Base-by-base conservation (phyloP, 2,329 filamentous ascomycete genomes). In the Tolypocladium endophyticum region DNA sequence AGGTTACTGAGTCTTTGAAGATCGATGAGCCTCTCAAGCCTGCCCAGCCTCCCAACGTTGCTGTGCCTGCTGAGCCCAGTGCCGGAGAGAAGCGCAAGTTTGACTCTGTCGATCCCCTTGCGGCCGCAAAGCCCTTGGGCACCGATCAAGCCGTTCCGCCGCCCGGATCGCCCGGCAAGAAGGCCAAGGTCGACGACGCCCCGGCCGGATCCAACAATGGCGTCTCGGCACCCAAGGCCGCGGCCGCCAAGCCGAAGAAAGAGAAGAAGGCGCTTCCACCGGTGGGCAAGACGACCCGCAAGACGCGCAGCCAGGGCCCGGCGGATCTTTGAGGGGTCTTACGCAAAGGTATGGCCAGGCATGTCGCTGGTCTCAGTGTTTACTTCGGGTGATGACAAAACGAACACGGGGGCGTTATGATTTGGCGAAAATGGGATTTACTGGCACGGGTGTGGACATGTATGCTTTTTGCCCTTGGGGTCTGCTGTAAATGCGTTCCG, bases 241-340 rank as follows among this genome's bases (percentile, higher is more conserved):
- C 65, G 12, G 67, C 61, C 20, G 64, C 66, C 11, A 68, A 66
- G 36, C 63, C 66, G 14, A 74, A 70, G 65, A 76, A 74, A 62
- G 70, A 73, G 18, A 76, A 76, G 66, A 76, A 71, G 60, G 61
- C 63, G n/a, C 58, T 65, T 25, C 66, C 71, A 0, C 58, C 63
- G 2, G 71, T 71, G 20, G 75, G 75, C 23, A 71, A 61, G 59
- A 75, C 76, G 8, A 69, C 70, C 54, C 71, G 75, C 52, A 77
- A 76, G 72, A 77, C 75, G 9, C 70, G 76, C 56, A 77, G 76
- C 61, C 75, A 77, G 63, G 76, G 76, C 0, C 71, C 73, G 2
- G 72, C 68, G 8, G 71, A 74, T 52, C 63, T 62, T 55, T 67
- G 56, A 59, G 41, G 9, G 30, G 1, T 4, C 9, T 11, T 35